Evolutionary conservation across 257 asterid genomes (phyloP), one percentile per base, ranked within the genome.

Genomic region (Fraxinus quadrangulata): DNA sequence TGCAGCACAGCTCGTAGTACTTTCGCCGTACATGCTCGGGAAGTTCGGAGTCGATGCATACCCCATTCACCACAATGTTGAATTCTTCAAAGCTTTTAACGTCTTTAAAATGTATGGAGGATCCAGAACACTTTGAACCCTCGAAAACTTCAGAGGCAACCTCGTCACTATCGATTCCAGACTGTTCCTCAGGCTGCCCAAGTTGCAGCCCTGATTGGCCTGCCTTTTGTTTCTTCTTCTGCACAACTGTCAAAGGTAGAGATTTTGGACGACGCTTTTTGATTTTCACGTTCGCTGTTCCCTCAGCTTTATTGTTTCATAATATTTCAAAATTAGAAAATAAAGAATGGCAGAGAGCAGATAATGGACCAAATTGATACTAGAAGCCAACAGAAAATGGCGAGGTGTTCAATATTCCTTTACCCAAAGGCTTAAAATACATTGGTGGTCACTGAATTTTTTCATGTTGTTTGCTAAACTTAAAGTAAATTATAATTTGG

Each of bases 131-230:
- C 67, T 84, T 86, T 71, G 91, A 81, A 36, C 91, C 89, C 76
- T 91, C 93, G 65, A 91, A 69, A 59, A 88, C 89, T 76, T 91
- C 97, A 1, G 97, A 91, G 61, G 90, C 92, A 72, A 91, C 93
- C 81, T 88, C 97, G 31, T 28, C 91, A 24, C 95, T 88, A 8
- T 88, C 92, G 37, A 87, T 86, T 79, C 91, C 93, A 0, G 92
- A 87, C 28, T 86, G 90, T 80, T 90, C 92, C 67, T 83, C 92
- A 17, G 78, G 76, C 70, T 81, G 84, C 31, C 84, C 81, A 37
- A 65, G 61, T 56, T 80, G 86, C 75, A 54, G 84, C 67, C 51
- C 78, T 30, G 66, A 73, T 42, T 13, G 74, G 8, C 31, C 81
- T 11, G 76, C 91, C 70, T 81, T 84, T 19, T 68, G 85, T 67